Conservation (phyloP, 169 alveolate genomes). For the Eimeria acervulina region DNA sequence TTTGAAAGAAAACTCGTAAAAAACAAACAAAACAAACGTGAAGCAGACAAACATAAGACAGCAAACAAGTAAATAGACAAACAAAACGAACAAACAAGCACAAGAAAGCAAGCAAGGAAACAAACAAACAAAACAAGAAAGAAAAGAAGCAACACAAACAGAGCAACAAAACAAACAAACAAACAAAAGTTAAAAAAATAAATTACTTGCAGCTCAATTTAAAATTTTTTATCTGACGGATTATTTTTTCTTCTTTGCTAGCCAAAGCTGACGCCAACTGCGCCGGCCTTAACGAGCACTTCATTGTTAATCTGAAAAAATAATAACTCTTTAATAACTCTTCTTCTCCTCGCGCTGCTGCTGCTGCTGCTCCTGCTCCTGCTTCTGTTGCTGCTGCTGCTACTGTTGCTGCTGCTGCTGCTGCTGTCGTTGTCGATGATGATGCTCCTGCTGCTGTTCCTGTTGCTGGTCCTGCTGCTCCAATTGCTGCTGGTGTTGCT, state of each 20-base stretch:
- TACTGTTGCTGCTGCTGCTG: slow-evolving; percentile 36
- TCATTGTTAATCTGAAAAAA: background rate
- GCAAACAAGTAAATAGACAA: background rate
- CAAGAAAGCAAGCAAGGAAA: background rate
- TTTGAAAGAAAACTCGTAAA: background rate
- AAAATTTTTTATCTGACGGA: background rate
- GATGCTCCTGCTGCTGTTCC: background rate
- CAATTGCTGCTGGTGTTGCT: slow-evolving; percentile 36
- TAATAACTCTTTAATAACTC: no score
- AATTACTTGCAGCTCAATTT: background rate
- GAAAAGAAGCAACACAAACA: background rate
- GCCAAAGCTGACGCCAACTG: background rate
- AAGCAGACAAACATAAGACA: background rate
- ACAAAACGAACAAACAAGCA: background rate
- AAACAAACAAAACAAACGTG: no score
- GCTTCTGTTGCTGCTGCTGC: background rate
- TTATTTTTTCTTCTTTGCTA: background rate
- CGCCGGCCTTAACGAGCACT: background rate
- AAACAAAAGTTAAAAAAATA: no score
- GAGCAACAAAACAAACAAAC: background rate
- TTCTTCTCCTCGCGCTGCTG: background rate
- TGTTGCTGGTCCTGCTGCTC: background rate
- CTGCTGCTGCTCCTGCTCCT: slow-evolving; percentile 51
- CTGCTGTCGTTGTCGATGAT: background rate
- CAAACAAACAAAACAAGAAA: background rate